A percentile compares a stretch with the other conserved stretches of the same genome.
These are phyloP conservation scores for Nematocida sp. DNA, from an alignment of 371 early-diverging fungal genomes.

Conservation along the genomic window DNA sequence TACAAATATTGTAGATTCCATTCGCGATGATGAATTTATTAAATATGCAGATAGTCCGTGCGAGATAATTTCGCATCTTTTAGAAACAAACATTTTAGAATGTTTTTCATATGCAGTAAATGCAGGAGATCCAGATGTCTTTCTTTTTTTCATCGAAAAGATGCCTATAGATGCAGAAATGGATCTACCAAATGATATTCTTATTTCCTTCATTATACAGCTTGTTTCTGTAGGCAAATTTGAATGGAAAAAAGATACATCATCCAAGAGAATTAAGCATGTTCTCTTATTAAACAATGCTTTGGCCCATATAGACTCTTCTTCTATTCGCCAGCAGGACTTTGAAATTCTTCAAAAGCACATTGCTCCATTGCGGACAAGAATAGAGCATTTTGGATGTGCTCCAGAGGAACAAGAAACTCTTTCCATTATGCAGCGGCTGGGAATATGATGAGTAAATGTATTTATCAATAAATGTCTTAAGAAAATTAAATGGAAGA, in stretches of 20 bases:
- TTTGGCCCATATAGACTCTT: conserved; percentile 21
- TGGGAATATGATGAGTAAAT: background rate
- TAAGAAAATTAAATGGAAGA: background rate
- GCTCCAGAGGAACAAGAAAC: conserved; percentile 22
- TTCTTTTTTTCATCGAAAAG: conserved; percentile 45
- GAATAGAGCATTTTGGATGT: background rate
- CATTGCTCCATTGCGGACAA: background rate
- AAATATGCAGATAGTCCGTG: conserved; percentile 24
- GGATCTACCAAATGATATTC: conserved; percentile 7
- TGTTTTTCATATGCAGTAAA: conserved; percentile 30
- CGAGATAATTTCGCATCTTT: conserved; percentile 41
- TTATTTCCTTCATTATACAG: conserved; percentile 32
- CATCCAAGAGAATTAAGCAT: conserved; percentile 14
- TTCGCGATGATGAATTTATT: conserved; percentile 21
- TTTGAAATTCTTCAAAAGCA: background rate
- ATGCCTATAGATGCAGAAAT: conserved; percentile 50
- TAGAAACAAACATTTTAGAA: conserved; percentile 48
- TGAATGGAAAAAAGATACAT: background rate
- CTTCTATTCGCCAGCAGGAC: background rate
- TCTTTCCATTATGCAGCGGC: background rate
- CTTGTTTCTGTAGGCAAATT: conserved; percentile 2
- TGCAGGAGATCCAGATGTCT: conserved; percentile 30
- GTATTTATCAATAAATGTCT: background rate
- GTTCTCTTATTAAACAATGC: conserved; percentile 33
- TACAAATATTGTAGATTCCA: conserved; percentile 24